Base-by-base conservation (phyloP, 805 yeast genomes). In the Blastobotrys terrestris region DNA sequence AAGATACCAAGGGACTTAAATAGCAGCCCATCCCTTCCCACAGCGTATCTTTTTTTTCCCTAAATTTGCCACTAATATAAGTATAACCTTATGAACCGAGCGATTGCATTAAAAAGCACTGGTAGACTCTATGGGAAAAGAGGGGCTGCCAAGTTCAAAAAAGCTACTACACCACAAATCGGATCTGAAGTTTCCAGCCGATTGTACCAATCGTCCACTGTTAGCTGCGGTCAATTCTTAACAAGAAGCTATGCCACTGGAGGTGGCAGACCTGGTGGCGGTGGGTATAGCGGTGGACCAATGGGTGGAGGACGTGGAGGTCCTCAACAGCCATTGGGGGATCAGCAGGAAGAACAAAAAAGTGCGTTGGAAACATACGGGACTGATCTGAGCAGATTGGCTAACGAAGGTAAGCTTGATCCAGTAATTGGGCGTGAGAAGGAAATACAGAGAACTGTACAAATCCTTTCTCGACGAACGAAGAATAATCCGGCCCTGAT, bases 371-470 rank as follows among this genome's bases (percentile, higher is more conserved):
- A 89, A 60, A 83, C 84, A 63, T 92, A 73, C 65, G 99, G 97
- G 19, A 79, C 86, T 0, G 92, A 94, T 67, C 71, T 92, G 56
- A 94, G 98, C 0, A 81, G 84, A 53, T 67, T 92, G 59, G 99
- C 99, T 1, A 77, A 78, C 56, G 87, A 87, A 51, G 98, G 98
- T 26, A 88, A 88, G 62, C 74, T 92, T 40, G 99, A 92, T 63
- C 99, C 99, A 0, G 98, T 94, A 19, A 94, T 92, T 63, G 99
- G 99, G 2, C 77, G 98, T 57, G 98, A 94, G 63, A 96, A 91
- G 57, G 98, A 94, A 65, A 94, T 92, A 53, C 78, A 92, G 54
- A 76, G 99, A 54, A 92, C 98, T 0, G 85, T 92, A 53, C 98
- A 92, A 67, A 91, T 92, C 47, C 72, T 92, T 45, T 88, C 97